A percentile compares a stretch with the other conserved stretches of the same genome.
Conservation (phyloP, 345 rosid species). For the Populus ilicifolia region DNA sequence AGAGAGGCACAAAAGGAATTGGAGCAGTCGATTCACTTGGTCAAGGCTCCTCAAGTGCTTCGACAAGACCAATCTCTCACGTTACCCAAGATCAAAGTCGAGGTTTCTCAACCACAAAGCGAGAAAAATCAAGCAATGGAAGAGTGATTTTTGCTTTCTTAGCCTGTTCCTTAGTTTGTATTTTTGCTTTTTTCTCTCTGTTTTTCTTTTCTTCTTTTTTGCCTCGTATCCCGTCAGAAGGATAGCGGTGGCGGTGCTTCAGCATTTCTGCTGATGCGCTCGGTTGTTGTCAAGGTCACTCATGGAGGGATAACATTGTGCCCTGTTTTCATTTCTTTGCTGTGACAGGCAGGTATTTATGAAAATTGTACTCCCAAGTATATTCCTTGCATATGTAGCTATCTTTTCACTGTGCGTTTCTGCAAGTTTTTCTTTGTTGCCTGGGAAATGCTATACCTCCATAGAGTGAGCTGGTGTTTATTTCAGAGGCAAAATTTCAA, state of each 20-base stretch:
- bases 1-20: slow-evolving; percentile 38
- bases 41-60: slow-evolving; percentile 46
- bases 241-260: neutral
- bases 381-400: neutral
- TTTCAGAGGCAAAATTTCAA: neutral
- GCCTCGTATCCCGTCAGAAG: neutral
- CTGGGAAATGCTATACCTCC: neutral
- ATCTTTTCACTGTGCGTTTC: neutral
- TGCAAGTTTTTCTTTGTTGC: neutral
- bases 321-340: neutral
- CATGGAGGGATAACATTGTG: neutral
- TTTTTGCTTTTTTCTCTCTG: neutral
- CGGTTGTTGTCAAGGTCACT: neutral
- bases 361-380: neutral
- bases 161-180: neutral
- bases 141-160: slow-evolving; percentile 51
- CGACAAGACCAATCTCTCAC: slow-evolving; percentile 35
- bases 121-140: slow-evolving; percentile 64
- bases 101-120: slow-evolving; percentile 34
- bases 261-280: neutral
- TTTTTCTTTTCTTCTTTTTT: neutral
- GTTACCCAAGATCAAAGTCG: slow-evolving; percentile 56
- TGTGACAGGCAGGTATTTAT: neutral
- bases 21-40: slow-evolving; percentile 46
- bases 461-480: neutral